Percentiles rank a stretch among this genome's conserved stretches.
Evolutionary conservation across 306 rosid genomes (phyloP).

Genomic region (Prinsepia uniflora): DNA sequence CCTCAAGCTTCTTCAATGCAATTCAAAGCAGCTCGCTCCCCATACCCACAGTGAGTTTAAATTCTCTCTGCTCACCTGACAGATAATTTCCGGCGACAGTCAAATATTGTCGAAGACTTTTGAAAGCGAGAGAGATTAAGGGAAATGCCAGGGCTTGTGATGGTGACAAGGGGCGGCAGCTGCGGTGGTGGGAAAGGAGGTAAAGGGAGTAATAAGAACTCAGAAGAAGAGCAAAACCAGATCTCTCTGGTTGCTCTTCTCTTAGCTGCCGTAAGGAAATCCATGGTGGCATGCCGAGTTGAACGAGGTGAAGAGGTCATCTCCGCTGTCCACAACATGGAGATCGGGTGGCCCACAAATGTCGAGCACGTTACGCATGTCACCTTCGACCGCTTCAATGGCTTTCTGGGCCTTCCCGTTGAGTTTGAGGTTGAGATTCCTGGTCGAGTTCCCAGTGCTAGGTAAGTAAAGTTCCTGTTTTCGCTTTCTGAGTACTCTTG

Average conservation of each 20-base stretch:
- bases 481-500: neutral
- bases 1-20: neutral
- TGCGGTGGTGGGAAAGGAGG: constrained; percentile 36
- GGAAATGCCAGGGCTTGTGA: constrained; percentile 68
- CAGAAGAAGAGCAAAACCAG: constrained; percentile 58
- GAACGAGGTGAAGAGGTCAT: constrained; percentile 61
- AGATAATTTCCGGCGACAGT: neutral
- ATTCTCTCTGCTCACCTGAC: constrained; percentile 3
- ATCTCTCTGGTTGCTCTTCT: constrained; percentile 52
- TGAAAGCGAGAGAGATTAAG: constrained; percentile 9
- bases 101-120: neutral
- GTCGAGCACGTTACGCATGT: constrained; percentile 82
- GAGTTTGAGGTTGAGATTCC: constrained; percentile 86
- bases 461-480: constrained; percentile 33
- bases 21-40: neutral
- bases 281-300: constrained; percentile 80
- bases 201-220: constrained; percentile 31
- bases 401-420: constrained; percentile 83
- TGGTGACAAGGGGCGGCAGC: constrained; percentile 65
- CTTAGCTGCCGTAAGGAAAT: constrained; percentile 69
- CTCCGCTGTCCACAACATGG: constrained; percentile 65
- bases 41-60: constrained; percentile 13
- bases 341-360: constrained; percentile 92
- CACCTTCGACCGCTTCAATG: constrained; percentile 89
- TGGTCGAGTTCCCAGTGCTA: constrained; percentile 90